Evolutionary conservation across 2,329 filamentous ascomycete genomes (phyloP).

Genomic region (Knufia fluminis): DNA sequence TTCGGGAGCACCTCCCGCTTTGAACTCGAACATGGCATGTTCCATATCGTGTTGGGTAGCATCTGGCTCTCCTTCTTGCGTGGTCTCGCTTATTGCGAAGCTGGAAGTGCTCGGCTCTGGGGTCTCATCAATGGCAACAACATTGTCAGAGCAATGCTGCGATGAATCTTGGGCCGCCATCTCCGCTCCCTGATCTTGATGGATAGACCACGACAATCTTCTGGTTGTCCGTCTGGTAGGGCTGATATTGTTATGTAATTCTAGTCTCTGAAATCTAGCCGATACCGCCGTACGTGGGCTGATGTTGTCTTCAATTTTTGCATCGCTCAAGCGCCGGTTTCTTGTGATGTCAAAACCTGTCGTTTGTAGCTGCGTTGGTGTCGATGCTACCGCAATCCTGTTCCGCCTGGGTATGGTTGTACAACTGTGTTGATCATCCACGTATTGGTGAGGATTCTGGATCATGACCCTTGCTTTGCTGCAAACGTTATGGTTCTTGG

Average conservation of each 20-base stretch:
- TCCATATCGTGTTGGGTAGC: background rate
- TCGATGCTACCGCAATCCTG: background rate
- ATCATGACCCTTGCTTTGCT: background rate
- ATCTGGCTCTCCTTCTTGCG: background rate
- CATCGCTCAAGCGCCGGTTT: background rate
- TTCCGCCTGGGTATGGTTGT: background rate
- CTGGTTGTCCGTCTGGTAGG: background rate
- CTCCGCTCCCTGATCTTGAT: background rate
- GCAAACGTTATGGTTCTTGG: no score
- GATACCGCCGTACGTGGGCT: conserved; percentile 7
- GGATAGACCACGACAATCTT: background rate
- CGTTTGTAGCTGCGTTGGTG: background rate
- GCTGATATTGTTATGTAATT: background rate
- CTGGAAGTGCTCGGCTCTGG: background rate
- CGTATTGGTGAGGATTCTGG: background rate
- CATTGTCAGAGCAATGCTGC: background rate
- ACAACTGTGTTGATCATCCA: background rate
- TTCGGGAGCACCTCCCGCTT: background rate
- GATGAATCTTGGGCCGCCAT: background rate
- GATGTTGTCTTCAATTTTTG: background rate
- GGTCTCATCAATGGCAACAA: background rate
- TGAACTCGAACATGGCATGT: background rate
- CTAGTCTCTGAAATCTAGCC: conserved; percentile 1
- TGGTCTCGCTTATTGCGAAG: background rate
- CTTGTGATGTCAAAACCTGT: background rate